phyloP scores from a whole-genome alignment of 2,329 filamentous ascomycete genomes.

The Xylariaceae sp. region DNA sequence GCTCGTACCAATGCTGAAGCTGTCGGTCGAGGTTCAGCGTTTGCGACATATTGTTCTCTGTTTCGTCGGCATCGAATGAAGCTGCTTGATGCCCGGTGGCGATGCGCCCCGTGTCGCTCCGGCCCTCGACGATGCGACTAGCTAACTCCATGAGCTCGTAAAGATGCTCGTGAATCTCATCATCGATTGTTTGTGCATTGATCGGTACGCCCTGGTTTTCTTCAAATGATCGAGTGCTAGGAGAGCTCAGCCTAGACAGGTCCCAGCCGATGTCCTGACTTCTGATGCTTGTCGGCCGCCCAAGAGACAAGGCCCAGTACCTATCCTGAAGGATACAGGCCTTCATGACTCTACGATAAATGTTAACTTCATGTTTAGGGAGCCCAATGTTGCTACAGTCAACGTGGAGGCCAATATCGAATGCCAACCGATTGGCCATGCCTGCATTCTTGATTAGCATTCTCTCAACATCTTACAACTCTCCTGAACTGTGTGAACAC shows the following conservation, averaged over 20 bases:
- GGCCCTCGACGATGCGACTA: conserved; percentile 8
- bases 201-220: background rate
- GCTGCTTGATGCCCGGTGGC: background rate
- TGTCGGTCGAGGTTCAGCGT: conserved; percentile 8
- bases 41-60: background rate
- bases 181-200: background rate
- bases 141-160: conserved; percentile 16
- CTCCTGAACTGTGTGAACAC: background rate
- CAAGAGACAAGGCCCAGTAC: conserved; percentile 18
- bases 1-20: conserved; percentile 17
- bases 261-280: conserved; percentile 7
- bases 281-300: conserved; percentile 15
- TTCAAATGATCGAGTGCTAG: background rate
- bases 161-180: conserved; percentile 18
- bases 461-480: background rate
- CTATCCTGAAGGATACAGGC: conserved; percentile 18
- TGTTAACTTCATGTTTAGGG: conserved; percentile 10
- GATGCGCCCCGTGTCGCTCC: background rate
- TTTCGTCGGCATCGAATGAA: background rate
- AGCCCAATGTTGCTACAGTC: conserved; percentile 10
- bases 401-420: conserved; percentile 15
- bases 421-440: conserved; percentile 19
- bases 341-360: conserved; percentile 16
- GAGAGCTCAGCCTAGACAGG: background rate
- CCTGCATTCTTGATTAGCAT: conserved; percentile 10